Evolutionary conservation across 345 rosid genomes (phyloP).

Genomic region (Moricandia moricandioides): DNA sequence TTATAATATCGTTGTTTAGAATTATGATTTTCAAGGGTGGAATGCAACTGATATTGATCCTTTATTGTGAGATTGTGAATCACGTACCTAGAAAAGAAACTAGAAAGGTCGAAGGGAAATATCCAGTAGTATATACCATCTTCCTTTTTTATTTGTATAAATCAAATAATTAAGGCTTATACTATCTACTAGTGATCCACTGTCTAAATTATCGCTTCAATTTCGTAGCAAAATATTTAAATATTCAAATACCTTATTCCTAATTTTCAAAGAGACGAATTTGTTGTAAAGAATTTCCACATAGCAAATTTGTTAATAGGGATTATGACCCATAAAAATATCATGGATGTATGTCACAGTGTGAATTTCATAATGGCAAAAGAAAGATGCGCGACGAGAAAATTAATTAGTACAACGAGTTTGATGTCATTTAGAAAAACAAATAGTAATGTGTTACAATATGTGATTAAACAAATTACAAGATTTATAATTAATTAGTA

Average conservation of each 20-base stretch:
- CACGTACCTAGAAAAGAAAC: not conserved
- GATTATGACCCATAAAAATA: not conserved
- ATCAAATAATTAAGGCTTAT: not conserved
- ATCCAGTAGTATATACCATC: not conserved
- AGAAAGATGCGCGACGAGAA: not conserved
- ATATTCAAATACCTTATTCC: slow-evolving; percentile 11
- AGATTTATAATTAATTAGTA: no score
- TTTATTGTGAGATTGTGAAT: not conserved
- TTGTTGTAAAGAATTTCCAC: not conserved
- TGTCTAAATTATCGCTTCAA: not conserved
- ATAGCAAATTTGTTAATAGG: not conserved
- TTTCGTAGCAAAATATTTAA: slow-evolving; percentile 1
- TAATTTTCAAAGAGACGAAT: not conserved
- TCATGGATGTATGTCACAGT: not conserved
- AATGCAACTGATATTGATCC: not conserved
- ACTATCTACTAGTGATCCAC: slow-evolving; percentile 1
- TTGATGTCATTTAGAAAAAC: not conserved
- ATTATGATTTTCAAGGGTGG: not conserved
- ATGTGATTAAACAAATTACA: no score
- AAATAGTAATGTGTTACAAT: no score
- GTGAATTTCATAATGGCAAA: not conserved
- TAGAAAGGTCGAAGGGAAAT: not conserved
- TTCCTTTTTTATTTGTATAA: not conserved
- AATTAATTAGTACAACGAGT: not conserved
- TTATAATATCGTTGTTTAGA: not conserved